Percentiles rank a stretch among this genome's conserved stretches.
Conservation (phyloP, 1,284 basidiomycete genomes). For the Cystobasidiaceae sp. region DNA sequence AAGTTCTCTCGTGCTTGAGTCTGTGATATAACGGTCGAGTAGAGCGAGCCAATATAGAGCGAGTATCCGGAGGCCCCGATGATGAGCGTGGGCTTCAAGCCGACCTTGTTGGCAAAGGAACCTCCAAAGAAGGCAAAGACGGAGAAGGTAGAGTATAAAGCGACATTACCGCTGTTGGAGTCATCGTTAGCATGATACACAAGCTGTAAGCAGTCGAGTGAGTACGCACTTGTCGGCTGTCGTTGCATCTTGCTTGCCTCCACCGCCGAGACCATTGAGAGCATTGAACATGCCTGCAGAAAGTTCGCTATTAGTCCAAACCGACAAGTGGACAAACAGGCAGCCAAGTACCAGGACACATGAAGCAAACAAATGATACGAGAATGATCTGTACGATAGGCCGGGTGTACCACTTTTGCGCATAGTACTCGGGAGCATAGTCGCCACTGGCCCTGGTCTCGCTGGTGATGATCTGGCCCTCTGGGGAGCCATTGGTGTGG, state of each 20-base stretch:
- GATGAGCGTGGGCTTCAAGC: constrained; percentile 64
- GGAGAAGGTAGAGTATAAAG: constrained; percentile 34
- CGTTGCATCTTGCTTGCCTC: constrained; percentile 59
- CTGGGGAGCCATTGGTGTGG: background rate
- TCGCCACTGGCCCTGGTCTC: constrained; percentile 1
- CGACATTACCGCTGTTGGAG: constrained; percentile 18
- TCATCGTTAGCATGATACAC: background rate
- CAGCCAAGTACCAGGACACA: constrained; percentile 50
- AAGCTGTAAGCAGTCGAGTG: background rate
- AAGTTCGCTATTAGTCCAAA: background rate
- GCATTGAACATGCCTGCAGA: constrained; percentile 41
- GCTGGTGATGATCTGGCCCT: background rate
- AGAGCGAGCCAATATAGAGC: constrained; percentile 66
- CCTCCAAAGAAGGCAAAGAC: constrained; percentile 47
- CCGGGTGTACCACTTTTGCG: constrained; percentile 50
- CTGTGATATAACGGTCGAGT: constrained; percentile 49
- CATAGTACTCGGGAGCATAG: constrained; percentile 13
- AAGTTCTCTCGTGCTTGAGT: constrained; percentile 49
- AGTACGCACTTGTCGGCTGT: constrained; percentile 55
- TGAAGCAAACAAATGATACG: constrained; percentile 62
- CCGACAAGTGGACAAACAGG: background rate
- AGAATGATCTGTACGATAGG: constrained; percentile 54
- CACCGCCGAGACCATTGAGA: constrained; percentile 58
- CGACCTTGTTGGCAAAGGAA: constrained; percentile 67
- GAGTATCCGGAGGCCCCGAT: constrained; percentile 54